Evolutionary conservation across 108 stramenopile genomes (phyloP).

Genomic region (Skeletonema costatum): DNA sequence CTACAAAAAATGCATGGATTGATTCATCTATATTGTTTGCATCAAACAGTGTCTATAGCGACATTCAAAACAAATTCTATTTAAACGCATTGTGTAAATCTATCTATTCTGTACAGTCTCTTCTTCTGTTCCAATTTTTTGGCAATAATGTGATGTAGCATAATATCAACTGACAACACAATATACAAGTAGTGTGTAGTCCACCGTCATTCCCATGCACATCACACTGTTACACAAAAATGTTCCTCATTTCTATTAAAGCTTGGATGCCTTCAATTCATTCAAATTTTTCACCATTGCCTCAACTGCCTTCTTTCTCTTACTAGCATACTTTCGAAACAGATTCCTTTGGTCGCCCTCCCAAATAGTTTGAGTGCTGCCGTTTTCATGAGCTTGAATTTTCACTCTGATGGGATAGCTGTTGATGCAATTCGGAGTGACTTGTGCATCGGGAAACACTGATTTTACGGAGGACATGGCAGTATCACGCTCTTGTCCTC

Average conservation of each 20-base stretch:
- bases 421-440: slow-evolving; percentile 23
- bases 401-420: slow-evolving; percentile 39
- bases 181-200: background rate
- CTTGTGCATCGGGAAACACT: slow-evolving; percentile 22
- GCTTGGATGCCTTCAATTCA: slow-evolving; percentile 5
- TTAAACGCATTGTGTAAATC: background rate
- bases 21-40: no score
- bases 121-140: background rate
- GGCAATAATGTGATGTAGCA: background rate
- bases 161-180: background rate
- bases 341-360: slow-evolving; percentile 37
- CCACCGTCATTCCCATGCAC: background rate
- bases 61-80: background rate
- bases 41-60: background rate
- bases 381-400: slow-evolving; percentile 16
- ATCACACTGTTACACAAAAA: background rate
- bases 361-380: slow-evolving; percentile 19
- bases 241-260: background rate
- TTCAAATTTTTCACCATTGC: slow-evolving; percentile 30
- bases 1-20: background rate
- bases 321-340: slow-evolving; percentile 39
- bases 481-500: slow-evolving; percentile 46
- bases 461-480: slow-evolving; percentile 30
- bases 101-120: background rate
- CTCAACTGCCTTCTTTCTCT: slow-evolving; percentile 20